phyloP scores from a whole-genome alignment of 2,329 filamentous ascomycete species.

The Tolypocladium paradoxum region DNA sequence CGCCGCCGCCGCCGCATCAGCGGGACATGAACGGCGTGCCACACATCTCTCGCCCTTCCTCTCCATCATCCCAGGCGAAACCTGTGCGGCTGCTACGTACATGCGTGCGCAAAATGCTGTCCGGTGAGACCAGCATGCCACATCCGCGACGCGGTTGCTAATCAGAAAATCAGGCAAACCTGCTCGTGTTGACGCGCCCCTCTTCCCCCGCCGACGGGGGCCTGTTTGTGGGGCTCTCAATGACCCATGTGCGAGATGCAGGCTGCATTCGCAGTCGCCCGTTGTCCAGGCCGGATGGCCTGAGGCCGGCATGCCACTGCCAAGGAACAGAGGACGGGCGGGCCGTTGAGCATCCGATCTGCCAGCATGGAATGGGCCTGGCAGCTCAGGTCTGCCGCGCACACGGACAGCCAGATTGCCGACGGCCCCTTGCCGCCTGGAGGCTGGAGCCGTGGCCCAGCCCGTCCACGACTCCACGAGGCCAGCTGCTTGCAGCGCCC shows the following conservation, averaged over 20 bases:
- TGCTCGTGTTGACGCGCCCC: too few species aligned
- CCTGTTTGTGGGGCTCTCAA: too few species aligned
- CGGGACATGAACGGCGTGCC: neutral
- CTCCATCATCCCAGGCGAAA: too few species aligned
- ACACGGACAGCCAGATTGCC: neutral
- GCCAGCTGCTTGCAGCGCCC: neutral
- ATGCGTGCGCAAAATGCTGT: too few species aligned
- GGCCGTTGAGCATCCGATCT: neutral
- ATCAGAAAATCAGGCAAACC: conserved; percentile 1
- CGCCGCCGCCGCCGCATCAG: neutral
- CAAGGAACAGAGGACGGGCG: neutral
- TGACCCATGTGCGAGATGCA: too few species aligned
- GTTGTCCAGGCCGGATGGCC: neutral
- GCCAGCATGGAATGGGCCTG: too few species aligned
- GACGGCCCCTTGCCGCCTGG: neutral
- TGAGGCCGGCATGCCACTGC: neutral
- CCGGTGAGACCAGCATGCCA: neutral
- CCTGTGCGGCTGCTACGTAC: neutral
- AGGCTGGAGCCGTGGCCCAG: neutral
- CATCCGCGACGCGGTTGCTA: neutral
- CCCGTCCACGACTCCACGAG: neutral
- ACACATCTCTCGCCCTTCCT: neutral
- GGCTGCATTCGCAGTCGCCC: neutral
- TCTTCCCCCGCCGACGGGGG: too few species aligned
- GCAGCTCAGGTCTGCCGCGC: neutral